These are phyloP conservation scores for Teratosphaeria gauchensis DNA, from an alignment of 2,329 filamentous ascomycete species.

Conservation along the genomic window DNA sequence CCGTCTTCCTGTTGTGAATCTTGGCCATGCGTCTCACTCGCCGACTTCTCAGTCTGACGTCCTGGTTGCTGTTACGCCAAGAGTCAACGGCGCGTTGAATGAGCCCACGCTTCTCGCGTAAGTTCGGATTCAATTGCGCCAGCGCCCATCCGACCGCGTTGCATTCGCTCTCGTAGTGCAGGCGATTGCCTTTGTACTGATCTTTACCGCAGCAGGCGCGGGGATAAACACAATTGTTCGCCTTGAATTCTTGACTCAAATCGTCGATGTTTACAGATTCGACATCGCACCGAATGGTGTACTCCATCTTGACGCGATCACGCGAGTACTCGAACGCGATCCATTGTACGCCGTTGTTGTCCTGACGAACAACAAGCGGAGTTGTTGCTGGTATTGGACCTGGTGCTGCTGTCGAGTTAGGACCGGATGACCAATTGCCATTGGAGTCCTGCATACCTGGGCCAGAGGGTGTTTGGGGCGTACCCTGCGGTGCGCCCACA, in stretches of 20 bases:
- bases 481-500: constrained; percentile 13
- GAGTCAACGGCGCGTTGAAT: constrained; percentile 97
- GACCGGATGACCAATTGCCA: constrained; percentile 33
- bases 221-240: constrained; percentile 96
- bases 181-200: constrained; percentile 87
- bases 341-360: constrained; percentile 96
- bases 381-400: constrained; percentile 96
- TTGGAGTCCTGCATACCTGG: constrained; percentile 16
- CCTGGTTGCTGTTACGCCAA: constrained; percentile 98
- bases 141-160: constrained; percentile 99
- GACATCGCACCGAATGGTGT: constrained; percentile 95
- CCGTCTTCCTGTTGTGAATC: constrained; percentile 61
- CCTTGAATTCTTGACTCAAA: constrained; percentile 81
- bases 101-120: constrained; percentile 86
- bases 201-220: constrained; percentile 91
- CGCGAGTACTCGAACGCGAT: constrained; percentile 97
- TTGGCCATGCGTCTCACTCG: constrained; percentile 93
- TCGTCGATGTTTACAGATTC: constrained; percentile 90
- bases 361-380: constrained; percentile 84
- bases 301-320: constrained; percentile 98
- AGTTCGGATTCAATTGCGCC: constrained; percentile 80
- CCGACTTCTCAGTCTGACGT: constrained; percentile 79
- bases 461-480: constrained; percentile 22
- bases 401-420: constrained; percentile 84
- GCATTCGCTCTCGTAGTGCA: constrained; percentile 97